Base-by-base conservation (phyloP, 2,329 filamentous ascomycete genomes). In the Huntiella moniliformis region DNA sequence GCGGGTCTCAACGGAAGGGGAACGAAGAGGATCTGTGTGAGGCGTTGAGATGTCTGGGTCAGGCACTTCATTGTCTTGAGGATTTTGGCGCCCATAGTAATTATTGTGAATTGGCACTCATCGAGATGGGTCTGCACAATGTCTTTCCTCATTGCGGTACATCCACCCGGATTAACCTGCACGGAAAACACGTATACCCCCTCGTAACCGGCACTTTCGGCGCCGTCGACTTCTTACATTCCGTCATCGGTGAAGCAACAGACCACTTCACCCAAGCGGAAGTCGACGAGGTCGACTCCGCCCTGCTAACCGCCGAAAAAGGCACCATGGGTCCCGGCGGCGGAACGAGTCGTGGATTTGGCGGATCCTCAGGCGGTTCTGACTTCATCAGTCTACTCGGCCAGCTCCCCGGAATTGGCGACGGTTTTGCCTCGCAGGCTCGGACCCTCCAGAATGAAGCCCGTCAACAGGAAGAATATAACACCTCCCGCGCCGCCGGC, bases 251-350 rank as follows among this genome's bases (percentile, higher is more conserved):
- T 18, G 83, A 88, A 58, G 82, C 82, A 31, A 83, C 74, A 8
- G 83, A 91, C 56, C 81, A 87, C 57, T 84, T 91, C 56, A 82
- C 82, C 2, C 83, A 91, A 58, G 84, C 82, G 12, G 82, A 88
- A 58, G 77, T 91, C 33, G 82, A 86, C 48, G 79, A 88, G 59
- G 76, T 88, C 55, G 79, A 91, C 53, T 62, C 78, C 51, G 81
- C 78, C 3, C 68, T 91, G 39, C 76, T 78, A 52, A 78, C 78
- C 51, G 82, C 82, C 7, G 70, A 76, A 61, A 67, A 66, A 42
- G 58, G 61, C 48, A 62, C 52, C 53, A 63, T 58, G 35, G 56
- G 55, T n/a, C 37, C 48, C 12, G 52, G 54, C 4, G 56, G 54
- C 31, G 56, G 51, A 22, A 57, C 22, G 42, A 51, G 44, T 3